Evolutionary conservation across 2,329 filamentous ascomycete species (phyloP).

Genomic region (Aspergillus persii): DNA sequence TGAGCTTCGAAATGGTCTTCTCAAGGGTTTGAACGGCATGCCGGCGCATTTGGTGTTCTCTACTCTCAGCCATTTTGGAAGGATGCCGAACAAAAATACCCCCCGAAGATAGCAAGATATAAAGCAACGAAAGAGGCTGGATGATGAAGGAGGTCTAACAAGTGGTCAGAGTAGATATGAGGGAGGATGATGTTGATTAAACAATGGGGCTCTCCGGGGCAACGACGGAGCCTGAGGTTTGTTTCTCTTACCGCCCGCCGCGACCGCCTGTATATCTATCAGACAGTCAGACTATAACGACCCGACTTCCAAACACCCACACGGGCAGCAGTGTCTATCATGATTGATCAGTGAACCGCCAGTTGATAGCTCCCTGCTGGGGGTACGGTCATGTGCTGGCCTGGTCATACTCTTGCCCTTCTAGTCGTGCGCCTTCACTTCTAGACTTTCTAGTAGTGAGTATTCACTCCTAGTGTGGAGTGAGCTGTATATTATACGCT

Average conservation of each 20-base stretch:
- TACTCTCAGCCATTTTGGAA: not conserved
- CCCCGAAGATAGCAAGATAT: not conserved
- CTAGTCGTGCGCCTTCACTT: no score
- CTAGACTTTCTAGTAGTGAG: no score
- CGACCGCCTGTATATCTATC: no score
- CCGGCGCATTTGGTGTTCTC: not conserved
- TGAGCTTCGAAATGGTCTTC: not conserved
- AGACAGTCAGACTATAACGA: no score
- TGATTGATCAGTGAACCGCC: no score
- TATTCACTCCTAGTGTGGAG: no score
- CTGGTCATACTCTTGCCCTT: no score
- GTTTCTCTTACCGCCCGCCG: not conserved
- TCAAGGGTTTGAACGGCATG: not conserved
- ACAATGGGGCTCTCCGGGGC: not conserved
- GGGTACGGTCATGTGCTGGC: no score
- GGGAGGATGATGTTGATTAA: not conserved
- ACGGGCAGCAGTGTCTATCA: no score
- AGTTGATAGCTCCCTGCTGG: no score
- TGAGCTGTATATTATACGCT: no score
- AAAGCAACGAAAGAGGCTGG: not conserved
- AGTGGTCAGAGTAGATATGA: not conserved
- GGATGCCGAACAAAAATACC: not conserved
- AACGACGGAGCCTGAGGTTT: not conserved
- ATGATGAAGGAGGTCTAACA: not conserved
- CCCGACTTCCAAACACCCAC: no score